phyloP scores from a whole-genome alignment of 2,329 filamentous ascomycete genomes.

The Epichloe coenophiala region DNA sequence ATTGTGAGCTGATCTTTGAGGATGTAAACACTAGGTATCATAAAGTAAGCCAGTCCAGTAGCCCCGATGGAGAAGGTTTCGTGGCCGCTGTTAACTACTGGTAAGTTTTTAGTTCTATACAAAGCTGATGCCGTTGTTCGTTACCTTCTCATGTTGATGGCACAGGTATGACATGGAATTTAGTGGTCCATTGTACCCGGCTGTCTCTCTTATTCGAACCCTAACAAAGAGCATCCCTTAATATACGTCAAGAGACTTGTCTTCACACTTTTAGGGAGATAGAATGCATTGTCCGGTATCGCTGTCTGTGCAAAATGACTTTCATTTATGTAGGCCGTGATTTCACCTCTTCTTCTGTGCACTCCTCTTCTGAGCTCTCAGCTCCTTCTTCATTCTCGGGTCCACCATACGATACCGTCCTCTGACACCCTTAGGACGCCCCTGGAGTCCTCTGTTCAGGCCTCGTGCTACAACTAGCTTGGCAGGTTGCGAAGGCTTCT shows the following conservation, averaged over 20 bases:
- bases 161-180: conserved; percentile 70
- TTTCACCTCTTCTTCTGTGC: conserved; percentile 42
- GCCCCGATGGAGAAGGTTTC: conserved; percentile 54
- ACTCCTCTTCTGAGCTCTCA: conserved; percentile 69
- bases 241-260: neutral
- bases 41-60: conserved; percentile 62
- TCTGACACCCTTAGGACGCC: conserved; percentile 82
- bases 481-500: conserved; percentile 71
- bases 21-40: conserved; percentile 43
- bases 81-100: conserved; percentile 76
- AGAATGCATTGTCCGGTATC: conserved; percentile 1
- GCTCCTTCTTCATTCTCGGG: conserved; percentile 89
- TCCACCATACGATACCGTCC: conserved; percentile 97
- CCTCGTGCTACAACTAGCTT: conserved; percentile 84
- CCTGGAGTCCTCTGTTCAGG: conserved; percentile 70
- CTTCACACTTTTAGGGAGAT: neutral
- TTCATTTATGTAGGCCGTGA: neutral
- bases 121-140: neutral
- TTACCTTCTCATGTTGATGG: conserved; percentile 3
- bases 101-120: conserved; percentile 24
- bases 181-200: conserved; percentile 51
- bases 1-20: neutral
- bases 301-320: conserved; percentile 1
- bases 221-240: conserved; percentile 10
- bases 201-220: conserved; percentile 39